Percentiles rank a stretch among this genome's conserved stretches.
These are phyloP conservation scores for Lepiota brunneoincarnata DNA, from an alignment of 768 basidiomycete species.

Conservation along the genomic window DNA sequence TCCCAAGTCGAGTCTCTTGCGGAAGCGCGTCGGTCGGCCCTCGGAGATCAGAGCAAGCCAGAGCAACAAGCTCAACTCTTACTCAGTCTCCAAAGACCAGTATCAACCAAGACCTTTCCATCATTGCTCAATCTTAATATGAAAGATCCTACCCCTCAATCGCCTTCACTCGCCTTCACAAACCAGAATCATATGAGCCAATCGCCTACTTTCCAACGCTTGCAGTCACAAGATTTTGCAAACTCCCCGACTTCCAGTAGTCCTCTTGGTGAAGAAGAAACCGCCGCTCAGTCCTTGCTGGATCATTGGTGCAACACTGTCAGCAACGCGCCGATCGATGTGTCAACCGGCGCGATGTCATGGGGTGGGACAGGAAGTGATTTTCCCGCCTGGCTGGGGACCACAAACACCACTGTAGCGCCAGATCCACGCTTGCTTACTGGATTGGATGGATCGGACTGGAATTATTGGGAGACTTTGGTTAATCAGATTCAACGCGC, in stretches of 20 bases:
- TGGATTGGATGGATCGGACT: constrained; percentile 64
- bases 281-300: constrained; percentile 70
- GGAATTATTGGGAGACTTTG: constrained; percentile 78
- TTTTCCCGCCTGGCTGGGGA: constrained; percentile 56
- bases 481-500: constrained; percentile 58
- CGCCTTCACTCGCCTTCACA: constrained; percentile 27
- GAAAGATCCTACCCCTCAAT: constrained; percentile 22
- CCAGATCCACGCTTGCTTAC: constrained; percentile 44
- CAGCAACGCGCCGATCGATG: constrained; percentile 60
- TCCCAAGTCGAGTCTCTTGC: constrained; percentile 46
- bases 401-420: constrained; percentile 35
- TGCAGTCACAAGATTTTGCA: constrained; percentile 56
- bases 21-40: constrained; percentile 24
- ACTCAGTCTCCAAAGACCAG: constrained; percentile 43
- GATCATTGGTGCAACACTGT: constrained; percentile 88
- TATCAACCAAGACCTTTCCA: constrained; percentile 28
- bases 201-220: constrained; percentile 58
- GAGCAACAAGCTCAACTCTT: constrained; percentile 53
- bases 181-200: constrained; percentile 30
- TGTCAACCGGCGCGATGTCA: constrained; percentile 45
- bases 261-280: constrained; percentile 72
- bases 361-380: constrained; percentile 64
- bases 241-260: constrained; percentile 68
- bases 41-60: constrained; percentile 23
- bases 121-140: constrained; percentile 19